Evolutionary conservation across 1,139 yeast species (phyloP).

Genomic region (Candida tetrigidarum): DNA sequence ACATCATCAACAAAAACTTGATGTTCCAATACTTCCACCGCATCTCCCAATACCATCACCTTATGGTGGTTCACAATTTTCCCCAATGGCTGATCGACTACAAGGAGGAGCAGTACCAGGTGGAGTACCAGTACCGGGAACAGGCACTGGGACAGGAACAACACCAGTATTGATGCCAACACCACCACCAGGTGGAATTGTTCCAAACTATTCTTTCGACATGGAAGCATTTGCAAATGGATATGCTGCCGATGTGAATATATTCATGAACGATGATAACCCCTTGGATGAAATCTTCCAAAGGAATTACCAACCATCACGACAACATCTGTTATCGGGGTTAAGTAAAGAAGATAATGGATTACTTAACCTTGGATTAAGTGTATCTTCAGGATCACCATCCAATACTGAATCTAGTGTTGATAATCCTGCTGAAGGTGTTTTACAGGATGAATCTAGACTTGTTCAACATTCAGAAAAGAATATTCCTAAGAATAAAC

Average conservation of each 20-base stretch:
- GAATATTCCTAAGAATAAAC: conserved; percentile 31
- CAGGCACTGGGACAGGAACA: too few species aligned
- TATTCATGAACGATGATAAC: conserved; percentile 41
- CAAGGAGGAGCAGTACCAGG: not conserved
- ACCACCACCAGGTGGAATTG: not conserved
- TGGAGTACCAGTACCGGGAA: too few species aligned
- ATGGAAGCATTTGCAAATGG: conserved; percentile 5
- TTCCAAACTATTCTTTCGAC: conserved; percentile 1
- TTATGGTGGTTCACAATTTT: conserved; percentile 17
- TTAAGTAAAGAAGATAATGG: conserved; percentile 4
- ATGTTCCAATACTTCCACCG: not conserved
- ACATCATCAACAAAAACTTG: too few species aligned
- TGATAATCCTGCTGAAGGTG: conserved; percentile 11
- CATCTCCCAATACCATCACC: conserved; percentile 16
- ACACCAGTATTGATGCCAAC: not conserved
- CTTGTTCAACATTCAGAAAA: conserved; percentile 23
- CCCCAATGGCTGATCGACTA: conserved; percentile 12
- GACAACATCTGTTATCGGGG: conserved; percentile 1
- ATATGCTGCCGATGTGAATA: conserved; percentile 30
- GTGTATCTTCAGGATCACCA: conserved; percentile 38
- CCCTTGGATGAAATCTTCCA: conserved; percentile 45
- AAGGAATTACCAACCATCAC: conserved; percentile 17
- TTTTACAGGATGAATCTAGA: conserved; percentile 16
- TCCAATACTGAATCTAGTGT: conserved; percentile 38
- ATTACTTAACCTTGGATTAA: conserved; percentile 11